These are phyloP conservation scores for Spathaspora passalidarum DNA, from an alignment of 805 yeast species.

Conservation along the genomic window DNA sequence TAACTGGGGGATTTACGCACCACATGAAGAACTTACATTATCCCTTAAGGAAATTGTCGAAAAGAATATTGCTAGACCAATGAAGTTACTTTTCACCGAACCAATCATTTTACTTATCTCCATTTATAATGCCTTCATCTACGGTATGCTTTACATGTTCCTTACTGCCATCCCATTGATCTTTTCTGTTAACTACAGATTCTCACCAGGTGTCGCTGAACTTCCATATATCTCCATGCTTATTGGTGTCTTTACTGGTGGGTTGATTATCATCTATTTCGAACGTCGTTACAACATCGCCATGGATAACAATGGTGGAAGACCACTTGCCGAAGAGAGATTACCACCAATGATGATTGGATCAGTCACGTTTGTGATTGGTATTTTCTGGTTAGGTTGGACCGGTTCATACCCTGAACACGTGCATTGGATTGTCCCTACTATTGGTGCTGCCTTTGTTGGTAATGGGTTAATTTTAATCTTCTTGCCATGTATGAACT, in stretches of 20 bases:
- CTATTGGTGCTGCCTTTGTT: conserved; percentile 40
- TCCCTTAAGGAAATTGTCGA: conserved; percentile 30
- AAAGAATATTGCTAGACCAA: conserved; percentile 36
- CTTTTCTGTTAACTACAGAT: conserved; percentile 57
- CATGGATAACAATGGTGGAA: conserved; percentile 51
- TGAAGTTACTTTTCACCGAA: conserved; percentile 36
- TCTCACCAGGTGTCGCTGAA: conserved; percentile 59
- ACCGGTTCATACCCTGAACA: conserved; percentile 68
- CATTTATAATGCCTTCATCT: conserved; percentile 47
- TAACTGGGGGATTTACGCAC: conserved; percentile 38
- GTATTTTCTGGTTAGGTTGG: conserved; percentile 87
- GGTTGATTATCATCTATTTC: conserved; percentile 45
- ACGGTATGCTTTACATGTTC: conserved; percentile 45
- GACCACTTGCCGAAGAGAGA: conserved; percentile 75
- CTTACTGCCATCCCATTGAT: conserved; percentile 44
- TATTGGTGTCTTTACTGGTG: conserved; percentile 64
- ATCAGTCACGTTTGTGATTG: conserved; percentile 67
- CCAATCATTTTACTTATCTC: conserved; percentile 44
- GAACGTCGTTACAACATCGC: conserved; percentile 53
- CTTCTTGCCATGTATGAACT: conserved; percentile 59
- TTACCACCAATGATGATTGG: conserved; percentile 76
- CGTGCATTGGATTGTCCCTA: conserved; percentile 78
- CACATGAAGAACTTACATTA: conserved; percentile 33
- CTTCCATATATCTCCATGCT: conserved; percentile 79
- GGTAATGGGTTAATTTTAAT: conserved; percentile 51